Conservation (phyloP, 305 asterid genomes). For the Vinca major region DNA sequence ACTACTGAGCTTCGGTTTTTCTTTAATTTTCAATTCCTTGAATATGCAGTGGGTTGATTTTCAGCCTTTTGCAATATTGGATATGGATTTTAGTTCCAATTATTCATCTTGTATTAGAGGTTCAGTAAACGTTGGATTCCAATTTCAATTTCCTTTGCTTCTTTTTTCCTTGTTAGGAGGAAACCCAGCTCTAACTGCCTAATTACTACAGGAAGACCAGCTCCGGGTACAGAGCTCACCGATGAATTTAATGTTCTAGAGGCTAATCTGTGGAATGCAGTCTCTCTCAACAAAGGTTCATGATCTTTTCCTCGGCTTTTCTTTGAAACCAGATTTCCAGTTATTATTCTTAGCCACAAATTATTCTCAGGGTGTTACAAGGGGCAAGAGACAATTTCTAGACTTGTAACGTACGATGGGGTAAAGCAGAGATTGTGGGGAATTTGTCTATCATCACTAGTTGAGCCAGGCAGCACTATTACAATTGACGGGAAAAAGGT, state of each 20-base stretch:
- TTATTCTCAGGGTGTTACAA: conserved; percentile 70
- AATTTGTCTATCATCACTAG: conserved; percentile 56
- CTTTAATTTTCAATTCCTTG: neutral
- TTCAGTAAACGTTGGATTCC: neutral
- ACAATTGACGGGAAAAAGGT: conserved; percentile 80
- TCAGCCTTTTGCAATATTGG: neutral
- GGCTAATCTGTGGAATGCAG: conserved; percentile 88
- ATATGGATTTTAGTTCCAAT: neutral
- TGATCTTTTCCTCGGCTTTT: conserved; percentile 1
- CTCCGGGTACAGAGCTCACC: conserved; percentile 84
- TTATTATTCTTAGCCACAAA: conserved; percentile 5
- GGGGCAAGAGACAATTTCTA: conserved; percentile 95
- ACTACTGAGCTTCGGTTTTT: neutral
- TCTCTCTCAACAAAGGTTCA: conserved; percentile 82
- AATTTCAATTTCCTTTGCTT: neutral
- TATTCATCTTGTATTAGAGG: neutral
- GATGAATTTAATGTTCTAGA: conserved; percentile 85
- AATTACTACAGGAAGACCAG: conserved; percentile 69
- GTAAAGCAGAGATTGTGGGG: conserved; percentile 92
- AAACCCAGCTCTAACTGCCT: conserved; percentile 1
- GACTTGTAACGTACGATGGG: conserved; percentile 88
- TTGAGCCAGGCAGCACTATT: conserved; percentile 63
- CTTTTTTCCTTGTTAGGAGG: neutral
- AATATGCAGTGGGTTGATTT: neutral
- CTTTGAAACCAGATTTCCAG: conserved; percentile 1